phyloP scores from a whole-genome alignment of 495 filamentous ascomycete genomes.

The Parathielavia hyrcaniae region DNA sequence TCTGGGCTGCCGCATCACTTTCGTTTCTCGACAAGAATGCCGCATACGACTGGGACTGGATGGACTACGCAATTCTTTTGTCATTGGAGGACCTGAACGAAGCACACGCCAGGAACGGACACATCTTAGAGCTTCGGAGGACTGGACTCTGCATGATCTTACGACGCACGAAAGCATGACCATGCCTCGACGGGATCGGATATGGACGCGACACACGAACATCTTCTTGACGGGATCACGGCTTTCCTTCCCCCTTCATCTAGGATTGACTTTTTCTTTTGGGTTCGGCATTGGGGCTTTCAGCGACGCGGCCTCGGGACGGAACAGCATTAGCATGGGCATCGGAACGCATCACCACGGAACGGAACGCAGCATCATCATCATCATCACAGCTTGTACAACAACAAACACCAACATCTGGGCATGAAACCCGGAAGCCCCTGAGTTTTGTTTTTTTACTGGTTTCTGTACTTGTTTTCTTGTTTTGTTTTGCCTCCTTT shows the following conservation, averaged over 20 bases:
- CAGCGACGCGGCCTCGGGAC: conserved; percentile 6
- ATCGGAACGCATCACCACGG: conserved; percentile 24
- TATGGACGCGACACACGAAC: not conserved
- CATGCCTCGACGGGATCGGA: not conserved
- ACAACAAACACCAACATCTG: too few relatives aligned
- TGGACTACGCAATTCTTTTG: conserved; percentile 24
- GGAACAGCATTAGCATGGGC: conserved; percentile 28
- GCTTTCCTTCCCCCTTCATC: not conserved
- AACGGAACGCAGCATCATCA: conserved; percentile 16
- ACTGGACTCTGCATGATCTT: not conserved
- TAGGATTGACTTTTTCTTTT: conserved; percentile 1
- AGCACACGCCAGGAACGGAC: not conserved
- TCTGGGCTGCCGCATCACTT: not conserved
- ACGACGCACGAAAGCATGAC: not conserved
- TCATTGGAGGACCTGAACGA: conserved; percentile 29
- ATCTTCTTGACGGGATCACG: not conserved
- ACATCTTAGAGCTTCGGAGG: not conserved
- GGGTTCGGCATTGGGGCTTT: conserved; percentile 6
- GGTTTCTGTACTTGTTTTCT: conserved; percentile 8
- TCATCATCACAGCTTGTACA: too few relatives aligned
- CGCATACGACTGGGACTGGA: conserved; percentile 18
- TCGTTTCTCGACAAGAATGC: conserved; percentile 26
- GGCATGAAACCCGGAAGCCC: not conserved
- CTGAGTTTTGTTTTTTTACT: not conserved
- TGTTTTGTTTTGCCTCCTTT: conserved; percentile 13